These are phyloP conservation scores for Brassica rapa DNA, from an alignment of 345 rosid species.

Conservation along the genomic window DNA sequence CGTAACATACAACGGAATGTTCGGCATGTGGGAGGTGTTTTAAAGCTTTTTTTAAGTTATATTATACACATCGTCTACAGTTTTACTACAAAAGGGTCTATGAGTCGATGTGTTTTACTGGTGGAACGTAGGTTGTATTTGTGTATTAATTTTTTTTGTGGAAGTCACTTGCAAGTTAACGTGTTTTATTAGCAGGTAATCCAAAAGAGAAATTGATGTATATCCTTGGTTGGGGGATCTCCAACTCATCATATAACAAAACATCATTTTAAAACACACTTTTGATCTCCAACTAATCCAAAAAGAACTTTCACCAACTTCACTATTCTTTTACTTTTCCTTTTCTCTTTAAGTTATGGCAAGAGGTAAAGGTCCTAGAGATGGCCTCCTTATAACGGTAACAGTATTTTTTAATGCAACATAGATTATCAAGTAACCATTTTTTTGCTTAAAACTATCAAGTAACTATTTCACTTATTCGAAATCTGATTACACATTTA, in stretches of 20 bases:
- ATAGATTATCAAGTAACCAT: slow-evolving; percentile 1
- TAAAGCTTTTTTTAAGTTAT: not conserved
- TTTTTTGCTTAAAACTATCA: slow-evolving; percentile 1
- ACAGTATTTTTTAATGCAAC: not conserved
- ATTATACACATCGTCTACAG: slow-evolving; percentile 17
- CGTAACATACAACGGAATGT: slow-evolving; percentile 33
- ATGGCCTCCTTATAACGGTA: slow-evolving; percentile 35
- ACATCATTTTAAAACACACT: not conserved
- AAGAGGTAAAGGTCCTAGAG: not conserved
- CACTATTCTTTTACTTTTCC: slow-evolving; percentile 18
- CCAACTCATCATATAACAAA: slow-evolving; percentile 12
- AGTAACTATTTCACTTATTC: not conserved
- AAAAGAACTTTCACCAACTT: slow-evolving; percentile 32
- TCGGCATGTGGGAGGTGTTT: slow-evolving; percentile 27
- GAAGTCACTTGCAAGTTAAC: not conserved
- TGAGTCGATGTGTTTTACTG: slow-evolving; percentile 14
- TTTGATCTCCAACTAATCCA: slow-evolving; percentile 29
- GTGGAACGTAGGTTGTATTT: slow-evolving; percentile 25
- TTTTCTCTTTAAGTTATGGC: slow-evolving; percentile 17
- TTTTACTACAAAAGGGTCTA: not conserved
- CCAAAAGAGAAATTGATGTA: not conserved
- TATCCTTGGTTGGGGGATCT: slow-evolving; percentile 1
- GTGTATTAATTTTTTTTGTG: not conserved
- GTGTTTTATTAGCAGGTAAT: not conserved
- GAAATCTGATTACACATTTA: not conserved